Evolutionary conservation across 495 filamentous ascomycete genomes (phyloP), one percentile per base, ranked within the genome.

Genomic region (Melanomma pulvis-pyrius): DNA sequence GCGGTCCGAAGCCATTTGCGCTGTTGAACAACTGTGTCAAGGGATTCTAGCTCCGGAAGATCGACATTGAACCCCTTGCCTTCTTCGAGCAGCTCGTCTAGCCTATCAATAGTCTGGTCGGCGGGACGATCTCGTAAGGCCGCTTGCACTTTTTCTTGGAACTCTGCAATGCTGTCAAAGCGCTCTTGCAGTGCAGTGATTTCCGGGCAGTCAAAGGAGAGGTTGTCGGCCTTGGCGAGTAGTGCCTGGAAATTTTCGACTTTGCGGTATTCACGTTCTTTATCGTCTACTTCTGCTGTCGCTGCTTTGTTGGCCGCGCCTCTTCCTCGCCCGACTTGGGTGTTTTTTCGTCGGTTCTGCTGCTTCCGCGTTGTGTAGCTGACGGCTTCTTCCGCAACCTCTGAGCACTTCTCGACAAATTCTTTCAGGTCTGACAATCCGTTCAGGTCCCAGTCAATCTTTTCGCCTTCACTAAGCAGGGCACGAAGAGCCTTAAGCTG

Each of bases 311-410:
- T 75, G 17, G 89, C 87, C 50, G 87, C 85, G 46, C 79, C 74
- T 17, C 81, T 76, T 73, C 84, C 88, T 68, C 91, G 91, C 91
- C 91, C 96, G 32, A 85, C 88, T 74, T 93, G 96, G 73, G 97
- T 93, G 77, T 90, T 97, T 79, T 99, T 99, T 64, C 94, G 92
- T 71, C 94, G 89, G 76, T 96, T 96, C 78, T 97, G 93, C 79
- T 98, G 94, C 80, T 99, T 99, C 53, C 94, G 90, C 65, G 93
- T 92, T 69, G 93, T 97, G 82, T 94, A 99, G 75, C 92, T 96
- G 67, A 90, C 92, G 62, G 94, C 94, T 79, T 97, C 93, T 67
- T 99, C 94, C 67, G 97, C 92, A 91, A 96, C 96, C 76, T 96
- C 93, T 78, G 96, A 94, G 80, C 93, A 97, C 70, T 89, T 88